Evolutionary conservation across 108 stramenopile genomes (phyloP), one percentile per base, ranked within the genome.

Genomic region (Ochromonas danica): DNA sequence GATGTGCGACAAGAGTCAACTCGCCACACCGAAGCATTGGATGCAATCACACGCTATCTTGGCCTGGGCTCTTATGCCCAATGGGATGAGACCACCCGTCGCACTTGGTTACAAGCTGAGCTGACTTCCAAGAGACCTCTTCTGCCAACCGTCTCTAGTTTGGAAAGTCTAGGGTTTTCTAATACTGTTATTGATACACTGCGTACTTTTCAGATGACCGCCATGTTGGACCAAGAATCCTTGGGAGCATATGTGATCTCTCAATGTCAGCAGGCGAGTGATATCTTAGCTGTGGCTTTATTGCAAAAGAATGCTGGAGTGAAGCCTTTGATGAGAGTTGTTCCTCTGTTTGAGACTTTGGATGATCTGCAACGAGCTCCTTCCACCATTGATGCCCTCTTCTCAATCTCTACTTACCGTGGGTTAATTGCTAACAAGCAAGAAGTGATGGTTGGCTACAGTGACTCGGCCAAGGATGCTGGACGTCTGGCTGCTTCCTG

Each of bases 371-470:
- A 81, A 51, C 91, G 91, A 77, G 91, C 92, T 22, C 89, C 93
- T 0, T 77, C 78, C 40, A 77, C 83, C 28, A 78, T 96, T 40
- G 87, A 90, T 60, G 87, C 85, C 17, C 87, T 96, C 17, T 95
- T 95, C 70, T 71, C 71, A 22, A 84, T 92, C 17, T 77, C 93
- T 30, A 81, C 84, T 30, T 98, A 98, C 80, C 79, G 89, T 6
- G 95, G 94, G 63, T 83, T 88, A 40, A 88, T 94, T 75, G 85
- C 90, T 36, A 91, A 90, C 14, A 91, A 91, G 72, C 95, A 96
- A 85, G 97, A 98, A 86, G 92, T 98, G 51, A 98, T 98, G 97
- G 95, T 98, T 78, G 97, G 97, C 43, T 98, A 98, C 86, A 90
- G 88, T 67, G 97, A 98, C 80, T 92, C 91, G 71, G 95, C 97